Percentiles rank a stretch among this genome's conserved stretches.
Conservation (phyloP, 495 filamentous ascomycete species). For the Parachaetomium inaequale region DNA sequence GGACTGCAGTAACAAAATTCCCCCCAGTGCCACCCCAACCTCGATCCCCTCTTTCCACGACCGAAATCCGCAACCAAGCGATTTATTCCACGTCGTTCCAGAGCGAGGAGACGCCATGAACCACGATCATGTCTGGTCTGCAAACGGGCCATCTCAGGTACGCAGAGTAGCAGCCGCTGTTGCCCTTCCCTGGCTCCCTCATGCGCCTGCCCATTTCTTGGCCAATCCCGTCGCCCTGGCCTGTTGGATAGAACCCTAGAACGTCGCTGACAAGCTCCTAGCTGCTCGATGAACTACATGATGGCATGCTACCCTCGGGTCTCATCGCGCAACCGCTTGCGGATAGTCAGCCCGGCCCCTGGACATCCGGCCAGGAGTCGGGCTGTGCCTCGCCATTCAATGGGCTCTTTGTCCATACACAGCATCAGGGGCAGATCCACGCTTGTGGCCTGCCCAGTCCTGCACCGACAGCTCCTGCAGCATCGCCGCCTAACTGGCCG, state of each 20-base stretch:
- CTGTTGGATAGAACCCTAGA: background rate
- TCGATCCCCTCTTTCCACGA: background rate
- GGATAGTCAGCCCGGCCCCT: background rate
- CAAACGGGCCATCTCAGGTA: background rate
- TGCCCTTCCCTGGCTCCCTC: background rate
- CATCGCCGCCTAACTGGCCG: slow-evolving; percentile 1
- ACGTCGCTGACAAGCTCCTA: background rate
- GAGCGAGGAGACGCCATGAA: background rate
- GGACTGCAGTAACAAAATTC: background rate
- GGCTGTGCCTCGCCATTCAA: background rate
- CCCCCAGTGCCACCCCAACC: background rate
- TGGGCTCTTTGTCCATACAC: background rate
- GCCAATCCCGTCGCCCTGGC: background rate
- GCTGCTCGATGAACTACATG: background rate
- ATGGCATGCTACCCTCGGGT: background rate
- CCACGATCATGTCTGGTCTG: background rate
- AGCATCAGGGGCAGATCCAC: background rate
- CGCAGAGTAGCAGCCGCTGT: background rate
- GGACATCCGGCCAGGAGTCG: background rate
- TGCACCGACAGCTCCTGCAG: background rate
- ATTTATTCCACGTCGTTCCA: background rate
- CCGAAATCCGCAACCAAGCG: background rate
- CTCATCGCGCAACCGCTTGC: background rate
- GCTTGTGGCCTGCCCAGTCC: slow-evolving; percentile 7
- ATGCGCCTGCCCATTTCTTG: background rate